Percentiles rank a stretch among this genome's conserved stretches.
Evolutionary conservation across 2,329 filamentous ascomycete species (phyloP).

Genomic region (Pyricularia sp.): DNA sequence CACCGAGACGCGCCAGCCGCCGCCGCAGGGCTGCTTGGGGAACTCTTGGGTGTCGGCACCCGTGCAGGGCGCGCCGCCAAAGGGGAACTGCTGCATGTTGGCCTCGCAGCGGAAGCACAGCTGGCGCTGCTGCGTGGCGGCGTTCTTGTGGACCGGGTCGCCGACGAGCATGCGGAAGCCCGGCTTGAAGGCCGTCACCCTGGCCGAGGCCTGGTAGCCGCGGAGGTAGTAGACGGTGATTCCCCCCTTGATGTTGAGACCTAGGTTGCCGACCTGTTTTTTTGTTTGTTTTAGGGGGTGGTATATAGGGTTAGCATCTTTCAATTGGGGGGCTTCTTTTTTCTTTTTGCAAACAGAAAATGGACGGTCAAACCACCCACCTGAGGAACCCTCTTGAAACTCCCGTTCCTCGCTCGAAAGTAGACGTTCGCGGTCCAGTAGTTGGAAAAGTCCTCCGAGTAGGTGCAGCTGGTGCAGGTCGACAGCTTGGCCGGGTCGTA

Average conservation of each 20-base stretch:
- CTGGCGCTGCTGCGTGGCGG: slow-evolving; percentile 6
- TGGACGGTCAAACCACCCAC: background rate
- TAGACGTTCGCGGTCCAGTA: slow-evolving; percentile 17
- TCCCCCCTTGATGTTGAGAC: slow-evolving; percentile 9
- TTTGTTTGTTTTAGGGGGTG: background rate
- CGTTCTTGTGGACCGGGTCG: slow-evolving; percentile 11
- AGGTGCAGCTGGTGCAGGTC: slow-evolving; percentile 12
- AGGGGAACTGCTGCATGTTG: slow-evolving; percentile 13
- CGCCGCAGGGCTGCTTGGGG: slow-evolving; percentile 24
- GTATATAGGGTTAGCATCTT: background rate
- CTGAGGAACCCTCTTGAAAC: slow-evolving; percentile 10
- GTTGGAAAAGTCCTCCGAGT: slow-evolving; percentile 24
- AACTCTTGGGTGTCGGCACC: slow-evolving; percentile 26
- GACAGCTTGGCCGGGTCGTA: slow-evolving; percentile 13
- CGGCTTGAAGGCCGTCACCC: slow-evolving; percentile 11
- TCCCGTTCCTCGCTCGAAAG: slow-evolving; percentile 10
- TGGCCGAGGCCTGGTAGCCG: slow-evolving; percentile 9
- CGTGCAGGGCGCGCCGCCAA: slow-evolving; percentile 17
- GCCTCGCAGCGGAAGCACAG: slow-evolving; percentile 16
- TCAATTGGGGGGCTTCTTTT: no score
- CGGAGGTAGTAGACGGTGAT: slow-evolving; percentile 12
- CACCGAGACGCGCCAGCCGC: slow-evolving; percentile 30
- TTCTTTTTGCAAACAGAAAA: background rate
- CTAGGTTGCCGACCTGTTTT: slow-evolving; percentile 10
- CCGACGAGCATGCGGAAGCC: slow-evolving; percentile 16